Base-by-base conservation (phyloP, 352 stramenopile species). In the Pythium pyrilobum region DNA sequence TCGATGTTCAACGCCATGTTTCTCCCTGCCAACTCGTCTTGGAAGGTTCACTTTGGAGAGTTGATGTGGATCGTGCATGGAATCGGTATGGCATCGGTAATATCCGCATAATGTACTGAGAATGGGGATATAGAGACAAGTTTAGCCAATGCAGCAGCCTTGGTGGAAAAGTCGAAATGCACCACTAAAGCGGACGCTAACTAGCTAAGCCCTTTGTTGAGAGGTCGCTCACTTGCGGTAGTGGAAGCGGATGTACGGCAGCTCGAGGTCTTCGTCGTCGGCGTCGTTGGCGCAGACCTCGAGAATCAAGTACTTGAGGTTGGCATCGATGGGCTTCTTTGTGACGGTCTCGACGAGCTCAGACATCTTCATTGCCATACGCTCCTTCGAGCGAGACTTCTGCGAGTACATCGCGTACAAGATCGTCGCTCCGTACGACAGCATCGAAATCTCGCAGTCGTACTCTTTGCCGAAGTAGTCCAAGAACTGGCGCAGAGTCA, bases 361-460 rank as follows among this genome's bases (percentile, higher is more conserved):
- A 36, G 89, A 96, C 67, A 99, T 97, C 53, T 90, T 96, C 96
- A 99, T 98, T 23, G 80, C 78, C 89, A 98, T 98, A 40, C 97
- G 86, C 68, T 98, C 95, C 67, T 92, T 92, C 36, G 81, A 92
- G 9, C 81, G 74, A 21, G 83, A 92, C 62, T 94, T 94, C 27
- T 77, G 67, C 53, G 83, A 93, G 65, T 94, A 94, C 83, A 94
- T 94, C 18, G 83, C 81, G 50, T 95, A 95, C 9, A 95, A 62
- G 52, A 96, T 91, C 57, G 83, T 95, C 33, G 92, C 95, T 27
- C 97, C 97, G 61, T 98, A 97, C 49, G 89, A 98, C 20, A 99
- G 81, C 97, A 99, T 99, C 32, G 89, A 96, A 23, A 99, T 89
- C 64, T 99, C 96, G 32, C 97, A 81, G 27, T 97, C 96, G 69